Evolutionary conservation across 2,329 filamentous ascomycete genomes (phyloP).

Genomic region (Parasarocladium wereldwijsianum): DNA sequence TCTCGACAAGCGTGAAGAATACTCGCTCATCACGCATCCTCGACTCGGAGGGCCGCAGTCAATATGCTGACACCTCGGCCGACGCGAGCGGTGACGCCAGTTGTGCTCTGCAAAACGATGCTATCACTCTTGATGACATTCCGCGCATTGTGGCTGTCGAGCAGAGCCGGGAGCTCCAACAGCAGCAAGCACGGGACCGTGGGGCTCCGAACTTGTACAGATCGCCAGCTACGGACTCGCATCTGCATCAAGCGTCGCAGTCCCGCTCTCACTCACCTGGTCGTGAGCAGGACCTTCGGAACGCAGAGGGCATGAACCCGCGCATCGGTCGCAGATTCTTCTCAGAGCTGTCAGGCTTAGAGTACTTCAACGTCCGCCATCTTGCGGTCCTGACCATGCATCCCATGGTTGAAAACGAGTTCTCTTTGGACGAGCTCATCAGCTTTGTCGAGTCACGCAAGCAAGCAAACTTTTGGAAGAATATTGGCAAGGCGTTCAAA

Average conservation of each 20-base stretch:
- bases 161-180: conserved; percentile 84
- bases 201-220: conserved; percentile 29
- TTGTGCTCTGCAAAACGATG: conserved; percentile 67
- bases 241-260: conserved; percentile 3
- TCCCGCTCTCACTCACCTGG: conserved; percentile 31
- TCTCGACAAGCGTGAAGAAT: conserved; percentile 85
- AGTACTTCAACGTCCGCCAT: conserved; percentile 95
- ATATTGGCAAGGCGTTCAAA: conserved; percentile 92
- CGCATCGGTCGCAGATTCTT: conserved; percentile 68
- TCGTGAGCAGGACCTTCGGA: conserved; percentile 34
- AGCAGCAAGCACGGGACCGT: conserved; percentile 52
- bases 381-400: conserved; percentile 92
- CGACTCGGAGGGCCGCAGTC: conserved; percentile 45
- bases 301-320: conserved; percentile 36
- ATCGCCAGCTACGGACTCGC: conserved; percentile 4
- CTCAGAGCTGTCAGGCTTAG: conserved; percentile 83
- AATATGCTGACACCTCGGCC: conserved; percentile 61
- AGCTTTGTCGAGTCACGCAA: conserved; percentile 88
- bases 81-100: conserved; percentile 30
- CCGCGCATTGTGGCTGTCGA: conserved; percentile 90
- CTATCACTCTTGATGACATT: conserved; percentile 89
- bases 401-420: conserved; percentile 75
- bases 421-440: conserved; percentile 85
- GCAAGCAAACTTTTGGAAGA: conserved; percentile 87
- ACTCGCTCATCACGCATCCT: conserved; percentile 85